Conservation (phyloP, 495 filamentous ascomycete genomes). For the Penicillium maclennaniae region DNA sequence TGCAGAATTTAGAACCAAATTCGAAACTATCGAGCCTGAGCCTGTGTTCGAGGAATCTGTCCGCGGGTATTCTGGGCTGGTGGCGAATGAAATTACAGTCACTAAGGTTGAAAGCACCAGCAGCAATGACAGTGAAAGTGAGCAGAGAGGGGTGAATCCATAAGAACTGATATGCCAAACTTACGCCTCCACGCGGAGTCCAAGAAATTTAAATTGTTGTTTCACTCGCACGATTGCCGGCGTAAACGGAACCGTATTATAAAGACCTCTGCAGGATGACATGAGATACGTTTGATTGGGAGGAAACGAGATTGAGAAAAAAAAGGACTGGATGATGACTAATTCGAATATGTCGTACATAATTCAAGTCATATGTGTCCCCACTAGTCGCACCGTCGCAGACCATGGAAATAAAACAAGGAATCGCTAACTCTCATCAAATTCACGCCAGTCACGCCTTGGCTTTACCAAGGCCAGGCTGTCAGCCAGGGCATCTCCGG, state of each 20-base stretch:
- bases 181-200: not conserved
- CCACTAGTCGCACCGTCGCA: not conserved
- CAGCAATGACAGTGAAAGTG: constrained; percentile 17
- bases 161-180: not conserved
- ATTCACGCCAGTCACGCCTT: constrained; percentile 9
- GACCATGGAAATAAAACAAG: not conserved
- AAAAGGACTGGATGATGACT: not conserved
- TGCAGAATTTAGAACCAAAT: constrained; percentile 79
- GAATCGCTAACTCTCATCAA: not conserved
- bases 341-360: not conserved
- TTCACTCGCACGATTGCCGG: not conserved
- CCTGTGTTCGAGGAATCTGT: constrained; percentile 85
- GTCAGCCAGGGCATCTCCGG: not conserved
- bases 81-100: constrained; percentile 8
- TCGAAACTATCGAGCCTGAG: constrained; percentile 77
- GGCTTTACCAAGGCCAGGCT: not conserved
- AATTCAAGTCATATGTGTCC: constrained; percentile 3
- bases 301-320: not conserved
- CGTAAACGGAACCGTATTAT: not conserved
- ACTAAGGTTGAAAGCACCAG: constrained; percentile 27
- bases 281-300: not conserved
- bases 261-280: not conserved
- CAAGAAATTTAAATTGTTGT: not conserved
- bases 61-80: constrained; percentile 53
- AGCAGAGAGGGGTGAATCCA: constrained; percentile 12